Percentiles rank a stretch among this genome's conserved stretches.
Conservation (phyloP, 345 rosid species). For the Ceriops tagal region DNA sequence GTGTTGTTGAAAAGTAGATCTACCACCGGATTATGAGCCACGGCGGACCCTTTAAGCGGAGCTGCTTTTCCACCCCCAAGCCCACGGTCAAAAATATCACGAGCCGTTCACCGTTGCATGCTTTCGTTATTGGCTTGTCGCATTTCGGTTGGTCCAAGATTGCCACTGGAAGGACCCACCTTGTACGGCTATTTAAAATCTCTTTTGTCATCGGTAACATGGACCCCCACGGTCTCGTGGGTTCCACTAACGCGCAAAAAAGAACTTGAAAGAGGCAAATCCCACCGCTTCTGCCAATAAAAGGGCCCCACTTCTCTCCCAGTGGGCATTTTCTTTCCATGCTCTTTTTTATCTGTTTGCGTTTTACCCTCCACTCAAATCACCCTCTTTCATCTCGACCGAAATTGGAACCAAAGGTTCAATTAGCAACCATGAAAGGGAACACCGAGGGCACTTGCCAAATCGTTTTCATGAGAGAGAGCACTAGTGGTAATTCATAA, state of each 20-base stretch:
- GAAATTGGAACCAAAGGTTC: too few species aligned
- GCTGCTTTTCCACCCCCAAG: not conserved
- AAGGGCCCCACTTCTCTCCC: not conserved
- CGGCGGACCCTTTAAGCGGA: too few species aligned
- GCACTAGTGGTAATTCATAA: too few species aligned
- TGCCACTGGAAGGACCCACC: conserved; percentile 6
- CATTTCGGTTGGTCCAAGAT: conserved; percentile 18
- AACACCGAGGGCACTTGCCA: not conserved
- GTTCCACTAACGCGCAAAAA: conserved; percentile 31
- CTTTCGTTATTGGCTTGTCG: conserved; percentile 7
- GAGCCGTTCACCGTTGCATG: conserved; percentile 17
- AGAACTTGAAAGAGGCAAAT: conserved; percentile 1
- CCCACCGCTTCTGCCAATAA: conserved; percentile 5
- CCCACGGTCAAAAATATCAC: not conserved
- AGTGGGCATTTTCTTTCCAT: not conserved
- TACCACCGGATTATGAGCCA: too few species aligned
- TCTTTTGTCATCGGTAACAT: not conserved
- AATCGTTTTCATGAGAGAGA: too few species aligned
- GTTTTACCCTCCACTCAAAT: not conserved
- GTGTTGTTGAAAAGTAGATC: too few species aligned
- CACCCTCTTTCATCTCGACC: too few species aligned
- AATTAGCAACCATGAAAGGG: too few species aligned
- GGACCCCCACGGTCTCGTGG: not conserved
- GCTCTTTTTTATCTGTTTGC: not conserved
- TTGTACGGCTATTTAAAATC: not conserved